phyloP scores from a whole-genome alignment of 2,329 filamentous ascomycete genomes.

The Microsporum audouinii region DNA sequence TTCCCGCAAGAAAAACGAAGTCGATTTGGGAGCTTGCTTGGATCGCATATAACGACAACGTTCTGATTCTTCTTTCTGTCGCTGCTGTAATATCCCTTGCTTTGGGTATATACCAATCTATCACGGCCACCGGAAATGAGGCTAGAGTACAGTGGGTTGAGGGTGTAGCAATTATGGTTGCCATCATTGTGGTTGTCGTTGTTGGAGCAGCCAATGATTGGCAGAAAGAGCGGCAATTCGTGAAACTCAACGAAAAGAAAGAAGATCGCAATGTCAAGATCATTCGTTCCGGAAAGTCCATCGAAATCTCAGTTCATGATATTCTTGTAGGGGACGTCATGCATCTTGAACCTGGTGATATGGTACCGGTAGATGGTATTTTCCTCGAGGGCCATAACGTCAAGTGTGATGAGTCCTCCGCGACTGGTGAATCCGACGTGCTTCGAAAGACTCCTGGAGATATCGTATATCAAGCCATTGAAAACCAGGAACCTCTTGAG shows the following conservation, averaged over 20 bases:
- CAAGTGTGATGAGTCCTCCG: conserved; percentile 63
- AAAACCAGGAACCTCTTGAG: conserved; percentile 47
- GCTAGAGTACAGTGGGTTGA: conserved; percentile 53
- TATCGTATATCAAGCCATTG: conserved; percentile 53
- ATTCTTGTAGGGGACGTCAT: conserved; percentile 64
- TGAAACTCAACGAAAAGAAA: conserved; percentile 61
- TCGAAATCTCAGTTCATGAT: conserved; percentile 59
- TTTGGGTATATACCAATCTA: conserved; percentile 62
- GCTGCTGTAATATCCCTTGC: conserved; percentile 63
- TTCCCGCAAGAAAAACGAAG: conserved; percentile 60
- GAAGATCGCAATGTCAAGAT: conserved; percentile 64
- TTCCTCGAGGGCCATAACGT: conserved; percentile 55
- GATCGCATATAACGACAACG: conserved; percentile 75
- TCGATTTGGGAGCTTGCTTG: conserved; percentile 59
- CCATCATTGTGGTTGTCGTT: conserved; percentile 52
- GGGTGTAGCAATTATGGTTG: conserved; percentile 55
- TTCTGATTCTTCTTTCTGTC: conserved; percentile 58
- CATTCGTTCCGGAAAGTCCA: conserved; percentile 59
- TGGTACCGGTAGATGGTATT: conserved; percentile 61
- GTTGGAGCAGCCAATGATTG: conserved; percentile 55
- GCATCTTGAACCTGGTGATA: conserved; percentile 60
- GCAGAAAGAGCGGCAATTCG: conserved; percentile 57
- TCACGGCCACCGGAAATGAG: conserved; percentile 43
- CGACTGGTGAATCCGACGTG: conserved; percentile 64
- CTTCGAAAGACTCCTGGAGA: conserved; percentile 55